Evolutionary conservation across 2,329 filamentous ascomycete genomes (phyloP).

Genomic region (Nannizziopsis barbatae): DNA sequence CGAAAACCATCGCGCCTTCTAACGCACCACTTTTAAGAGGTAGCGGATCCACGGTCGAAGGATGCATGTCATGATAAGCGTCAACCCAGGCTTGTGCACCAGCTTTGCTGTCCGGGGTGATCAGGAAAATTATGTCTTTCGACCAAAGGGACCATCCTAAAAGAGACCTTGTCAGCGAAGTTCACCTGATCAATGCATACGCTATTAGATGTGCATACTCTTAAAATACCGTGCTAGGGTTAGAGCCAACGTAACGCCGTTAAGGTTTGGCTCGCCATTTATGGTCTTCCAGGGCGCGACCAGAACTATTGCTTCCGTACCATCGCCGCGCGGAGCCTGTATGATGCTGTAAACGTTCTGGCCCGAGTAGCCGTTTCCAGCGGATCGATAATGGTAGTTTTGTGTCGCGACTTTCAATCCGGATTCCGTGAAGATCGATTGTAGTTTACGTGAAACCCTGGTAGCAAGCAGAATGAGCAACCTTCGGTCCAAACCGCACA

Average conservation of each 20-base stretch:
- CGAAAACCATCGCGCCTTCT: constrained; percentile 85
- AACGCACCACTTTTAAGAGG: constrained; percentile 86
- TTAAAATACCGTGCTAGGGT: constrained; percentile 92
- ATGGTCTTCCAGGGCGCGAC: constrained; percentile 82
- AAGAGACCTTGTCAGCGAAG: constrained; percentile 3
- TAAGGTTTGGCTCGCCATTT: constrained; percentile 66
- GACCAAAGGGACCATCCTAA: constrained; percentile 92
- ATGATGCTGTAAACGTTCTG: constrained; percentile 92
- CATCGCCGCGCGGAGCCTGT: constrained; percentile 86
- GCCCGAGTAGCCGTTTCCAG: constrained; percentile 61
- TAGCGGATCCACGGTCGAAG: constrained; percentile 58
- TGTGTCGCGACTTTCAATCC: constrained; percentile 83
- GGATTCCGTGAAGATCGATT: constrained; percentile 61
- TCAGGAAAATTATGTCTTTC: constrained; percentile 89
- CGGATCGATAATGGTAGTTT: constrained; percentile 72
- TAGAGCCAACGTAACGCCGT: constrained; percentile 74
- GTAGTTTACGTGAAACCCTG: constrained; percentile 57
- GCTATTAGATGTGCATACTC: constrained; percentile 36
- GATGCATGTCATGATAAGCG: constrained; percentile 86
- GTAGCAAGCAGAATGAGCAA: background rate
- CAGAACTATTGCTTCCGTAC: constrained; percentile 90
- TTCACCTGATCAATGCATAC: background rate
- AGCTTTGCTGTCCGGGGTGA: constrained; percentile 77
- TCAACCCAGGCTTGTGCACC: constrained; percentile 96
- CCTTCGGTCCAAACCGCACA: constrained; percentile 10